Percentiles rank a stretch among this genome's conserved stretches.
Evolutionary conservation across 2,329 filamentous ascomycete species (phyloP).

Genomic region (Penicillium sp.): DNA sequence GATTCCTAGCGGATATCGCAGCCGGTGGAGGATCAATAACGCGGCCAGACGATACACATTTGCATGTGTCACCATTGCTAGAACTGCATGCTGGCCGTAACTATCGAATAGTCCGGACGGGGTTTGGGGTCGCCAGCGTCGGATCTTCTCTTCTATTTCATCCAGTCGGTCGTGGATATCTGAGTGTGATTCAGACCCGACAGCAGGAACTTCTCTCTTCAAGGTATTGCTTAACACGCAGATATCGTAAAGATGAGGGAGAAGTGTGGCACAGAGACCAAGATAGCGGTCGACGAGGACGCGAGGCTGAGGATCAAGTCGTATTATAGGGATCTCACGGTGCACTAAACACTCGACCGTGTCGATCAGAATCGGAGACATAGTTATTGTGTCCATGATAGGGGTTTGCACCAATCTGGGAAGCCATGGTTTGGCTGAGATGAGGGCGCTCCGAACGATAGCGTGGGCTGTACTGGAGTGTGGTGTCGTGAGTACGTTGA

Average conservation of each 20-base stretch:
- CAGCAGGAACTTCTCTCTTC: constrained; percentile 11
- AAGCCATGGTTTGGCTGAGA: constrained; percentile 30
- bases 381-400: constrained; percentile 28
- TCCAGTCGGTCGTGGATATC: constrained; percentile 18
- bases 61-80: constrained; percentile 32
- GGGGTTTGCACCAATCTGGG: constrained; percentile 22
- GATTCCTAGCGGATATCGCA: constrained; percentile 31
- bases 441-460: constrained; percentile 30
- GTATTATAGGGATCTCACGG: constrained; percentile 33
- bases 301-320: constrained; percentile 17
- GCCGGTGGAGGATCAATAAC: constrained; percentile 31
- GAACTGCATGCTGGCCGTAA: constrained; percentile 26
- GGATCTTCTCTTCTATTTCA: constrained; percentile 16
- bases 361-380: constrained; percentile 33
- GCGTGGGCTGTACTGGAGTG: constrained; percentile 23
- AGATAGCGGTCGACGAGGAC: constrained; percentile 30
- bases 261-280: constrained; percentile 29
- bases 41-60: constrained; percentile 30
- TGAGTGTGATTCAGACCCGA: constrained; percentile 3
- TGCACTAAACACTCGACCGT: constrained; percentile 31
- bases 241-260: constrained; percentile 35
- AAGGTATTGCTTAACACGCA: constrained; percentile 25
- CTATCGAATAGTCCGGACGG: constrained; percentile 15
- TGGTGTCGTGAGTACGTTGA: constrained; percentile 29
- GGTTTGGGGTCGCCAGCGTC: constrained; percentile 19